These are phyloP conservation scores for Suillus americanus DNA, from an alignment of 768 basidiomycete species.

Conservation along the genomic window DNA sequence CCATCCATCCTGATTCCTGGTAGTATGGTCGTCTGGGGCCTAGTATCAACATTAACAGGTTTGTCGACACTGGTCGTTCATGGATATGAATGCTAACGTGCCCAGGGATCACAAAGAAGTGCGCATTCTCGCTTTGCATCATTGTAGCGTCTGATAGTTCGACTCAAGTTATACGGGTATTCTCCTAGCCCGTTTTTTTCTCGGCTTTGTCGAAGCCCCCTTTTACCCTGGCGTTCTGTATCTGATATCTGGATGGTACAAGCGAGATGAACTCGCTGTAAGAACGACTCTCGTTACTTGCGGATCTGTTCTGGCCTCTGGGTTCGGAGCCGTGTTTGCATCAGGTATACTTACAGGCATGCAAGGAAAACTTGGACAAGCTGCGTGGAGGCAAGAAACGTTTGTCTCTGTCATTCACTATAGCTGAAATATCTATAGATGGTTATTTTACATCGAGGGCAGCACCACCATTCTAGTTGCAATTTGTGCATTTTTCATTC, in stretches of 20 bases:
- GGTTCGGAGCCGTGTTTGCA: conserved; percentile 44
- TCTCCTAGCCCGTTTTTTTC: conserved; percentile 38
- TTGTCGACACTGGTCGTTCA: background rate
- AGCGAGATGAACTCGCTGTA: conserved; percentile 36
- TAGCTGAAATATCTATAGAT: background rate
- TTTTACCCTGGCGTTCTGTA: conserved; percentile 31
- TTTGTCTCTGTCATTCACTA: background rate
- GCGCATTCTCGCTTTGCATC: background rate
- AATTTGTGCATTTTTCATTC: conserved; percentile 31
- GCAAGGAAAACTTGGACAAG: conserved; percentile 38
- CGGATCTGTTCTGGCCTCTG: conserved; percentile 43
- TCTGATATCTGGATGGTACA: conserved; percentile 40
- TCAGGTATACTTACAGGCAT: conserved; percentile 43
- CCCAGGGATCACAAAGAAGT: conserved; percentile 7
- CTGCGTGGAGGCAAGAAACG: conserved; percentile 38
- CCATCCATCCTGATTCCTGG: conserved; percentile 27
- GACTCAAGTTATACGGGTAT: conserved; percentile 18
- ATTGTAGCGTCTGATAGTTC: background rate
- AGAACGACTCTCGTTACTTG: conserved; percentile 36
- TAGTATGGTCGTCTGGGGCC: conserved; percentile 35
- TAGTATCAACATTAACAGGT: conserved; percentile 39
- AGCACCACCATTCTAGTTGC: conserved; percentile 33
- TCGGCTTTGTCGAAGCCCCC: conserved; percentile 38
- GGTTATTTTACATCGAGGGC: conserved; percentile 34
- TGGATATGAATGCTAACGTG: background rate